Evolutionary conservation across 2,329 filamentous ascomycete genomes (phyloP), one percentile per base, ranked within the genome.

Genomic region (Gaeumannomyces tritici): DNA sequence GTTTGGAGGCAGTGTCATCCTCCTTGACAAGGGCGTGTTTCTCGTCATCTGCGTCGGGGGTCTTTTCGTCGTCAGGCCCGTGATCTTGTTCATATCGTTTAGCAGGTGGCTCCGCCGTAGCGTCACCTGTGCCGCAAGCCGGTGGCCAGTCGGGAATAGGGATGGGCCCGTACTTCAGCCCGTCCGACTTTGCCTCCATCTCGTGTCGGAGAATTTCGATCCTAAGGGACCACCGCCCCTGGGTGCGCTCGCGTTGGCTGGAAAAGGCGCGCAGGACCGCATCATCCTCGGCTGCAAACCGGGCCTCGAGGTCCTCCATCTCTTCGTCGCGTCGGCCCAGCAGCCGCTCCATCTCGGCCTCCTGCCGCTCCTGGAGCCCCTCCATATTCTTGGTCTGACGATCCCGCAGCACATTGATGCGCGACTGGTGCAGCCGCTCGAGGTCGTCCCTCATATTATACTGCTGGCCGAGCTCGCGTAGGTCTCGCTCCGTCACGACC

Each of bases 361-460:
- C 79, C 66, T 88, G 85, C 28, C 80, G 76, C 54, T 80, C 76
- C 1, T 83, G 71, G 4, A 87, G 75, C 64, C 85, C 81, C 67
- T 87, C 84, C 76, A 87, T 81, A 33, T 81, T 77, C 69, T 85
- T 85, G 1, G 83, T 78, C 69, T 88, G 85, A 55, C 82, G 80
- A 64, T 87, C 85, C n/a, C 85, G 78, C 76, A 88, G 79, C 29
- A 87, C 84, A 67, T 87, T 87, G 70, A 88, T 86, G 69, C 82
- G 83, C 54, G 81, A 77, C 67, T 84, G 77, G 65, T 87, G 83
- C 3, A 84, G 74, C 51, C 82, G 79, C 64, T 82, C 80, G 77
- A 87, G 81, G 65, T 81, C 80, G 68, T 85, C 84, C 51, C 83
- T 79, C 15, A 85, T 68, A 65, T 80, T 84, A 71, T 87, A 86